These are phyloP conservation scores for Conringia planisiliqua DNA, from an alignment of 345 rosid species.

Conservation along the genomic window DNA sequence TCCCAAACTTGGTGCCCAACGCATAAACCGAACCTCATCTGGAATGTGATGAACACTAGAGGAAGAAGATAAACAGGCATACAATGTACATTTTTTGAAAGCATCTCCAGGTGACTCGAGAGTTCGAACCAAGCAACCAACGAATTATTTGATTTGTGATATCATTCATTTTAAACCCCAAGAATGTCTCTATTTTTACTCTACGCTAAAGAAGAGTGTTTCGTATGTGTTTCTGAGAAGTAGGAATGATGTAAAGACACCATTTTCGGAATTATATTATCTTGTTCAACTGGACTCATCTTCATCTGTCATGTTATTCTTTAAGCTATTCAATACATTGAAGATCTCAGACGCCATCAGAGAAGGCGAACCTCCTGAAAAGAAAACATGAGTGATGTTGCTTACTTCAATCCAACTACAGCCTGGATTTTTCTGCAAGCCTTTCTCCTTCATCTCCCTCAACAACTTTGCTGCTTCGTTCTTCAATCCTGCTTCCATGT, in stretches of 20 bases:
- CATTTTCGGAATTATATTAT: slow-evolving; percentile 2
- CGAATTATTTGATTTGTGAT: slow-evolving; percentile 44
- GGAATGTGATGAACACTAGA: slow-evolving; percentile 44
- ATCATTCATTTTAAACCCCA: slow-evolving; percentile 51
- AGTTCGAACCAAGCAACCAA: slow-evolving; percentile 6
- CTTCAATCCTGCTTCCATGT: slow-evolving; percentile 62
- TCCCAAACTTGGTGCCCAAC: slow-evolving; percentile 79
- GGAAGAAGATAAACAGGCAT: slow-evolving; percentile 18
- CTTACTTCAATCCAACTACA: slow-evolving; percentile 73
- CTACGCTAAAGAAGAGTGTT: slow-evolving; percentile 13
- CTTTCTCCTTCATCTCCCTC: slow-evolving; percentile 56
- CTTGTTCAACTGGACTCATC: slow-evolving; percentile 12
- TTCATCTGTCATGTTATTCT: slow-evolving; percentile 40
- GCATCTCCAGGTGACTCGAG: slow-evolving; percentile 34
- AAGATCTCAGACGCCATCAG: slow-evolving; percentile 40
- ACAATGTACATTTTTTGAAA: slow-evolving; percentile 46
- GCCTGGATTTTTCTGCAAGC: slow-evolving; percentile 72
- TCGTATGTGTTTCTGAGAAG: slow-evolving; percentile 12
- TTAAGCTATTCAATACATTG: slow-evolving; percentile 39
- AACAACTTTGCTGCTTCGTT: slow-evolving; percentile 51
- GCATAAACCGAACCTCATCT: slow-evolving; percentile 79
- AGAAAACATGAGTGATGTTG: slow-evolving; percentile 47
- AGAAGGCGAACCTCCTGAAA: slow-evolving; percentile 56
- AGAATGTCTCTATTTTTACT: slow-evolving; percentile 16
- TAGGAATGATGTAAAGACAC: slow-evolving; percentile 24